These are phyloP conservation scores for Psidium friedrichsthalianum DNA, from an alignment of 345 rosid species.

Conservation along the genomic window DNA sequence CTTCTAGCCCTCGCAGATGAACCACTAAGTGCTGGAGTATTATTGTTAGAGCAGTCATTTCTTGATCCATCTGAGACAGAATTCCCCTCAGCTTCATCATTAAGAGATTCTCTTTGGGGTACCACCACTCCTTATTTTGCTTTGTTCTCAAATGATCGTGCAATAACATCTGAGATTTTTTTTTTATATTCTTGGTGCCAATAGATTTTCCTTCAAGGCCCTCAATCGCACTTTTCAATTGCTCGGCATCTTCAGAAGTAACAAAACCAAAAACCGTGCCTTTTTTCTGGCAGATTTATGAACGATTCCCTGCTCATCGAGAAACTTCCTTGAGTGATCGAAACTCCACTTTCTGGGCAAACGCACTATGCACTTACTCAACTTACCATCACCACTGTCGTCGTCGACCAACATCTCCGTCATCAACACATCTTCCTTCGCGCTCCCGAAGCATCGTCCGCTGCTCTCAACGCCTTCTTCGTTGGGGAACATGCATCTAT, in stretches of 20 bases:
- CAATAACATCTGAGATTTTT: slow-evolving; percentile 64
- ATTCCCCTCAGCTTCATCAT: slow-evolving; percentile 9
- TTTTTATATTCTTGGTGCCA: slow-evolving; percentile 55
- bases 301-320: slow-evolving; percentile 46
- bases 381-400: slow-evolving; percentile 21
- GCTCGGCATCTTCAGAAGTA: slow-evolving; percentile 54
- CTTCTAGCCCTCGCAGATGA: slow-evolving; percentile 26
- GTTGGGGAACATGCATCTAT: too few species aligned
- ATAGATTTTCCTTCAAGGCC: slow-evolving; percentile 60
- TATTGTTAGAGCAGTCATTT: slow-evolving; percentile 11
- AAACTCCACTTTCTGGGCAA: slow-evolving; percentile 62
- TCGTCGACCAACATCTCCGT: slow-evolving; percentile 8
- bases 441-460: slow-evolving; percentile 15
- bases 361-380: slow-evolving; percentile 75
- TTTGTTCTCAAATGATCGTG: slow-evolving; percentile 53
- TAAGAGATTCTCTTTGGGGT: slow-evolving; percentile 9
- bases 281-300: slow-evolving; percentile 62
- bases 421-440: slow-evolving; percentile 17
- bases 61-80: slow-evolving; percentile 3
- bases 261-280: slow-evolving; percentile 83
- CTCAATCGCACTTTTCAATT: slow-evolving; percentile 46
- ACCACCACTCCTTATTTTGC: slow-evolving; percentile 26
- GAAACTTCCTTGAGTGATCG: slow-evolving; percentile 48
- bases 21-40: slow-evolving; percentile 11
- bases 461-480: slow-evolving; percentile 38